Evolutionary conservation across 495 filamentous ascomycete species (phyloP).

Genomic region (Chaetomium tenue): DNA sequence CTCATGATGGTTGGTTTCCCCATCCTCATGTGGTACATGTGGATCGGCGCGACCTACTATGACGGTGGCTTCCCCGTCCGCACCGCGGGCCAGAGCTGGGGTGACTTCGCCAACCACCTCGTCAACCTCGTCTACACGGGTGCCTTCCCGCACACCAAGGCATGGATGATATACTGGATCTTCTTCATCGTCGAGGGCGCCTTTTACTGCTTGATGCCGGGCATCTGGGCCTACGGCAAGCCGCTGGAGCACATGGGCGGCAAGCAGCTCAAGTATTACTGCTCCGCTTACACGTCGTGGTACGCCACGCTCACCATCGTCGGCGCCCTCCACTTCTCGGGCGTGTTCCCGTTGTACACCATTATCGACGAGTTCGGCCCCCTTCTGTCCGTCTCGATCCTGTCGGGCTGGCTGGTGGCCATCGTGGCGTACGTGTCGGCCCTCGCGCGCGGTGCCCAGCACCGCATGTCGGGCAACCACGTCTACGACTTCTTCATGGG

Average conservation of each 20-base stretch:
- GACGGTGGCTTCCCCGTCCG: constrained; percentile 74
- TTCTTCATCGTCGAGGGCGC: constrained; percentile 82
- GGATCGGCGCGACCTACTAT: constrained; percentile 92
- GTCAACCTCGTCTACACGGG: constrained; percentile 69
- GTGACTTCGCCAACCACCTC: constrained; percentile 67
- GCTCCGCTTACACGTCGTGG: constrained; percentile 81
- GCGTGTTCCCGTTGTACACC: constrained; percentile 86
- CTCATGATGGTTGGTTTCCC: constrained; percentile 93
- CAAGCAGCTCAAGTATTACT: constrained; percentile 87
- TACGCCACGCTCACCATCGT: constrained; percentile 77
- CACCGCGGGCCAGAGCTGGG: constrained; percentile 59
- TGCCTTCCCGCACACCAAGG: constrained; percentile 73
- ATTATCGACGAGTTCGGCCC: constrained; percentile 95
- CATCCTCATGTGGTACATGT: constrained; percentile 97
- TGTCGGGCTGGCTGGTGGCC: constrained; percentile 78
- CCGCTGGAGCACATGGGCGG: constrained; percentile 78
- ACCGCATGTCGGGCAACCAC: constrained; percentile 88
- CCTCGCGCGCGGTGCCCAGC: constrained; percentile 71
- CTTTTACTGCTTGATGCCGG: constrained; percentile 80
- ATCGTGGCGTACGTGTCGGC: constrained; percentile 84
- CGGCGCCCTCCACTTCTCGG: constrained; percentile 68
- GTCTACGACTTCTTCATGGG: constrained; percentile 99
- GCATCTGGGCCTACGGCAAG: constrained; percentile 79
- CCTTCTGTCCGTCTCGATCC: constrained; percentile 83
- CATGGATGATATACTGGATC: constrained; percentile 90